Percentiles rank a stretch among this genome's conserved stretches.
Evolutionary conservation across 352 stramenopile genomes (phyloP).

Genomic region (Phytophthora litchii): DNA sequence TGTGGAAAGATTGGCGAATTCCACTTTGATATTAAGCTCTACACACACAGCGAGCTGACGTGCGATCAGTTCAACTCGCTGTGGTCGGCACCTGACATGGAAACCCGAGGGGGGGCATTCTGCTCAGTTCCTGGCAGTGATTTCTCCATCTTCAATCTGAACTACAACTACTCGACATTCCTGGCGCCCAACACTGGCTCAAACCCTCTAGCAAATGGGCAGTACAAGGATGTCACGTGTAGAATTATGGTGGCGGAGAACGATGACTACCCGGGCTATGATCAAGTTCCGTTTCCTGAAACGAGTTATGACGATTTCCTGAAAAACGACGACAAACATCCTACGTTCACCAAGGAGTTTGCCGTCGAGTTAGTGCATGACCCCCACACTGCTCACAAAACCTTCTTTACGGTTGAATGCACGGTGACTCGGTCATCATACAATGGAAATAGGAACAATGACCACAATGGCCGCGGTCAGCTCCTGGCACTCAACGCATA

Average conservation of each 20-base stretch:
- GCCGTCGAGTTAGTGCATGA: slow-evolving; percentile 56
- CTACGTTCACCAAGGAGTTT: slow-evolving; percentile 29
- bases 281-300: neutral
- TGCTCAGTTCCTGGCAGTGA: slow-evolving; percentile 30
- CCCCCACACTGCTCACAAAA: slow-evolving; percentile 35
- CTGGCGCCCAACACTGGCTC: too few relatives aligned
- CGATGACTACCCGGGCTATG: too few relatives aligned
- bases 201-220: slow-evolving; percentile 1
- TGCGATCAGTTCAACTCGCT: slow-evolving; percentile 10
- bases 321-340: too few relatives aligned
- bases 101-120: neutral
- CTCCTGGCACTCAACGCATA: too few relatives aligned
- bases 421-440: slow-evolving; percentile 33
- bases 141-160: slow-evolving; percentile 23
- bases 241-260: neutral
- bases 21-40: slow-evolving; percentile 45
- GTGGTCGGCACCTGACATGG: too few relatives aligned
- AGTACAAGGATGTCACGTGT: slow-evolving; percentile 5
- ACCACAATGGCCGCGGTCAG: neutral
- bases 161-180: slow-evolving; percentile 6
- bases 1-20: slow-evolving; percentile 35
- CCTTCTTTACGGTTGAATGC: slow-evolving; percentile 43
- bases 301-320: neutral
- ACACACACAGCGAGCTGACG: slow-evolving; percentile 33
- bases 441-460: neutral